A percentile compares a stretch with the other conserved stretches of the same genome.
These are phyloP conservation scores for Colletotrichum camelliae DNA, from an alignment of 2,329 filamentous ascomycete genomes.

Conservation along the genomic window DNA sequence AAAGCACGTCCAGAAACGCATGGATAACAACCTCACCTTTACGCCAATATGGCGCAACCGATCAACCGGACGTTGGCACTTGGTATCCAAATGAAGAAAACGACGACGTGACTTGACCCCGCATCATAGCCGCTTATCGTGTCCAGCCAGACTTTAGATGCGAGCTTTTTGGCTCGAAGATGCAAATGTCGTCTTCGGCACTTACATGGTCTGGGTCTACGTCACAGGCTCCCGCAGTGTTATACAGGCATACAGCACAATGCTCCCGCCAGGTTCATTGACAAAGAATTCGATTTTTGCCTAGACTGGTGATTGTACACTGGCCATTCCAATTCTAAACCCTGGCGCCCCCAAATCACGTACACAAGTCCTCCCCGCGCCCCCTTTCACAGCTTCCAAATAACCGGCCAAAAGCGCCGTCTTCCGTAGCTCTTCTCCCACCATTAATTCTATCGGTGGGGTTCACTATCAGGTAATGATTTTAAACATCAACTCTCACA, in stretches of 20 bases:
- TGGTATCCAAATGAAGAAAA: background rate
- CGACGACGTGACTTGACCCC: background rate
- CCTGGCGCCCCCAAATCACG: conserved; percentile 20
- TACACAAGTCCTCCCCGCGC: background rate
- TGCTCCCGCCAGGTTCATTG: background rate
- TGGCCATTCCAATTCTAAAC: conserved; percentile 20
- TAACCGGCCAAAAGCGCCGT: background rate
- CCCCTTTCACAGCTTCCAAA: background rate
- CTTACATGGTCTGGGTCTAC: background rate
- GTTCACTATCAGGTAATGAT: background rate
- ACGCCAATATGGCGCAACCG: background rate
- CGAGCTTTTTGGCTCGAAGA: background rate
- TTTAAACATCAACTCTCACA: background rate
- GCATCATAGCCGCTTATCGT: background rate
- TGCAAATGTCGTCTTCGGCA: background rate
- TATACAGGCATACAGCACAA: background rate
- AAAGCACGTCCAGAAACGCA: accelerated
- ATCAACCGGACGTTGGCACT: background rate
- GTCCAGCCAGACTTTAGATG: background rate
- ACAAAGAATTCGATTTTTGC: conserved; percentile 19
- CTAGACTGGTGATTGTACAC: conserved; percentile 22
- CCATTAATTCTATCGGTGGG: background rate
- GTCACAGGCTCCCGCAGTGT: background rate
- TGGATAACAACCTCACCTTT: background rate
- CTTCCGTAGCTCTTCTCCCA: background rate